Evolutionary conservation across 1,284 basidiomycete species (phyloP), one percentile per base, ranked within the genome.

Genomic region (Boletus smithii): DNA sequence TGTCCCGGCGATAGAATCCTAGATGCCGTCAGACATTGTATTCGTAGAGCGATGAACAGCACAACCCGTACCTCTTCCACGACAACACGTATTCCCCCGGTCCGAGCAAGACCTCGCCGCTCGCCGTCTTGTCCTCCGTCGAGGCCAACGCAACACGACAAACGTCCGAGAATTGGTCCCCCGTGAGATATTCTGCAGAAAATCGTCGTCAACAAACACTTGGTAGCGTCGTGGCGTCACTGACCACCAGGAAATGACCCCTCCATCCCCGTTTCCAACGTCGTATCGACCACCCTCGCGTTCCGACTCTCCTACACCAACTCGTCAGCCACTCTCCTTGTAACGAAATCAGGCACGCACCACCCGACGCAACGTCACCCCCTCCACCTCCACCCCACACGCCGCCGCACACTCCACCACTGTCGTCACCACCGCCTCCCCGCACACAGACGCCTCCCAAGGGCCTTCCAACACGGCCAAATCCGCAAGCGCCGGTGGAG

Each of bases 21-120:
- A 50, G 17, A 35, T 9, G 1, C 3, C 30, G 3, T 31, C 8
- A 31, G 30, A 16, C n/a, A 16, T 7, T 31, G n/a, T 31, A 31
- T 16, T 8, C 42, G 22, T 46, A 36, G 16, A 29, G 5, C 32
- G n/a, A 16, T 8, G 11, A 30, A n/a, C n/a, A n/a, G n/a, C n/a
- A n/a, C n/a, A n/a, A 38, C 3, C 11, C 67, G 37, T 57, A 83
- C 88, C 85, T 80, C 67, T 76, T 71, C 89, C 89, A 92, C 7
- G 60, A 67, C 22, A 91, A 61, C 31, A 75, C 69, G 55, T 86
- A 85, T 46, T 70, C 69, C 1, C 82, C 87, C 0, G 80, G 79
- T 11, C 74, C 73, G 7, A n/a, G n/a, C n/a, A n/a, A n/a, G n/a
- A n/a, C n/a, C n/a, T n/a, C n/a, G n/a, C n/a, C n/a, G n/a, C n/a